Percentiles rank a stretch among this genome's conserved stretches.
Evolutionary conservation across 495 filamentous ascomycete genomes (phyloP).

Genomic region (Friedmanniomyces simplex): DNA sequence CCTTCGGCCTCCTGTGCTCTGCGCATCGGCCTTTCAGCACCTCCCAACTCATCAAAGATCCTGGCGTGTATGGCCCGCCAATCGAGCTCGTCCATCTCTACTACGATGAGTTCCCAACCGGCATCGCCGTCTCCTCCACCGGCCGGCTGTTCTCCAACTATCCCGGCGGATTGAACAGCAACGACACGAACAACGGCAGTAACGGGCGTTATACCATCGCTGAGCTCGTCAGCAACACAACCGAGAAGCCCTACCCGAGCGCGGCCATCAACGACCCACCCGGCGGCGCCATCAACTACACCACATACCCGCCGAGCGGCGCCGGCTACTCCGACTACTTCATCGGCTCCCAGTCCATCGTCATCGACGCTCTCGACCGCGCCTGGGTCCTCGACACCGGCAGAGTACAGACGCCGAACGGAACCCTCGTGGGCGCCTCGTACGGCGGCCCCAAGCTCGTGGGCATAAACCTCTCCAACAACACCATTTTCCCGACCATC

Average conservation of each 20-base stretch:
- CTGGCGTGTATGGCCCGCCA: constrained; percentile 17
- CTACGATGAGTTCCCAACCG: constrained; percentile 30
- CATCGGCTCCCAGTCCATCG: constrained; percentile 38
- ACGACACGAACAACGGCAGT: constrained; percentile 28
- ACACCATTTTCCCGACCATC: constrained; percentile 37
- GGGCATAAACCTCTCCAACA: constrained; percentile 32
- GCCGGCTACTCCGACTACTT: constrained; percentile 36
- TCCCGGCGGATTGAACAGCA: constrained; percentile 34
- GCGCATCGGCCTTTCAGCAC: background rate
- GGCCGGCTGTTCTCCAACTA: constrained; percentile 40
- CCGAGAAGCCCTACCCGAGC: constrained; percentile 35
- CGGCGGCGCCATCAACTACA: constrained; percentile 38
- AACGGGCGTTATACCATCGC: constrained; percentile 35
- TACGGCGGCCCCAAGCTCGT: constrained; percentile 39
- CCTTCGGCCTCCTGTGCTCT: background rate
- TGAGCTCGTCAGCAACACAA: constrained; percentile 33
- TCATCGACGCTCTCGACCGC: constrained; percentile 37
- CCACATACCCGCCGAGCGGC: constrained; percentile 31
- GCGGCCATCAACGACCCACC: constrained; percentile 35
- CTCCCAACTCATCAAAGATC: constrained; percentile 8
- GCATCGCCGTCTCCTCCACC: constrained; percentile 36
- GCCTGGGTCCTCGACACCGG: constrained; percentile 43
- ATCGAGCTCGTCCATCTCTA: constrained; percentile 29
- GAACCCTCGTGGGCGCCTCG: constrained; percentile 30
- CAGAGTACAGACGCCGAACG: constrained; percentile 31